phyloP scores from a whole-genome alignment of 1,139 yeast species.

The Kodamaea ohmeri region DNA sequence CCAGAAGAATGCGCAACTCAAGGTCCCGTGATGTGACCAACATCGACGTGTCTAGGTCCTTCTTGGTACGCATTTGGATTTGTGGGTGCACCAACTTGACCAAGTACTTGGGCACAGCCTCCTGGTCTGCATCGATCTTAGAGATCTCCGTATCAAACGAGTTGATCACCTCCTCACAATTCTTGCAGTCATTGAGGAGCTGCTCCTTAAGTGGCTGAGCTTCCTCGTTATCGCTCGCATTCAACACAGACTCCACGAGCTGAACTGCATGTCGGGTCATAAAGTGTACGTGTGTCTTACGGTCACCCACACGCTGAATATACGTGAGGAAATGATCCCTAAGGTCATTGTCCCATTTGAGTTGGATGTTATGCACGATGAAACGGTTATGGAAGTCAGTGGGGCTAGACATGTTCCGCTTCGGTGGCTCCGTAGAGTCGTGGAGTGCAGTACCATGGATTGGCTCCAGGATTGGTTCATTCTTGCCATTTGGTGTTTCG shows the following conservation, averaged over 20 bases:
- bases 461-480: too few species aligned
- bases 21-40: conserved; percentile 69
- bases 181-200: conserved; percentile 16
- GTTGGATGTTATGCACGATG: conserved; percentile 69
- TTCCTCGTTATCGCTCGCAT: conserved; percentile 16
- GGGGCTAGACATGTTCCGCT: conserved; percentile 24
- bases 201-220: conserved; percentile 16
- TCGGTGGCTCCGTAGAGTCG: too few species aligned
- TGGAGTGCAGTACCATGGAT: too few species aligned
- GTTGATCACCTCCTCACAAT: conserved; percentile 34
- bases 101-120: conserved; percentile 38
- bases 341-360: conserved; percentile 75
- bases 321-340: conserved; percentile 64
- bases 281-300: conserved; percentile 50
- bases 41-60: conserved; percentile 33
- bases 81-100: conserved; percentile 46
- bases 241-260: conserved; percentile 46
- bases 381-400: conserved; percentile 65
- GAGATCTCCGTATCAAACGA: conserved; percentile 34
- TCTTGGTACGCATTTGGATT: conserved; percentile 37
- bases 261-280: conserved; percentile 71
- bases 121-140: conserved; percentile 28
- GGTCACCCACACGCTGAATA: conserved; percentile 55
- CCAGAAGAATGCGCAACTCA: conserved; percentile 61
- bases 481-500: too few species aligned